Evolutionary conservation across 768 basidiomycete genomes (phyloP).

Genomic region (Mycena indigotica): DNA sequence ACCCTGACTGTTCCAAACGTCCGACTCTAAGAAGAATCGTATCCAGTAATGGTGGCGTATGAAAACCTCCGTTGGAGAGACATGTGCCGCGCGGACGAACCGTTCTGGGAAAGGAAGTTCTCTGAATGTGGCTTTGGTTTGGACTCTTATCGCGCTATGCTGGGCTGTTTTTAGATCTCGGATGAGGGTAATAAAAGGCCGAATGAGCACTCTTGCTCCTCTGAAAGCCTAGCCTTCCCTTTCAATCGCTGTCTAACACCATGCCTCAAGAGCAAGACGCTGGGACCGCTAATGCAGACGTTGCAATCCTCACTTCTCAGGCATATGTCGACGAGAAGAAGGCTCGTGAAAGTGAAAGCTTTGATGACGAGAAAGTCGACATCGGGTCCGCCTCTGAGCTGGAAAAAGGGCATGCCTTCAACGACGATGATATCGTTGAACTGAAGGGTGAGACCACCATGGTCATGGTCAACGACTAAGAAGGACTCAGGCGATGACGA

Average conservation of each 20-base stretch:
- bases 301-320: slow-evolving; percentile 11
- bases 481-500: slow-evolving; percentile 22
- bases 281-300: slow-evolving; percentile 5
- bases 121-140: neutral
- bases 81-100: neutral
- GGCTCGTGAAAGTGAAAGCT: slow-evolving; percentile 6
- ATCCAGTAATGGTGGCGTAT: neutral
- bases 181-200: neutral
- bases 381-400: slow-evolving; percentile 2
- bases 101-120: neutral
- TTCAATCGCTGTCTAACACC: neutral
- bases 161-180: neutral
- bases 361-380: slow-evolving; percentile 15
- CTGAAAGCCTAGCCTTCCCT: neutral
- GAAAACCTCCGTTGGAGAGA: neutral
- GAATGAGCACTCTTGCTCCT: neutral
- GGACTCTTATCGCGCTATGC: neutral
- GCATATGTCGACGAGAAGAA: slow-evolving; percentile 14
- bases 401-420: slow-evolving; percentile 12
- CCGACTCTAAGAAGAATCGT: neutral
- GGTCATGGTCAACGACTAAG: neutral
- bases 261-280: slow-evolving; percentile 18
- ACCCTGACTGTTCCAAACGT: neutral
- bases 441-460: slow-evolving; percentile 16
- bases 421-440: slow-evolving; percentile 13